Evolutionary conservation across 345 rosid species (phyloP).

Genomic region (Nasturtium officinale): DNA sequence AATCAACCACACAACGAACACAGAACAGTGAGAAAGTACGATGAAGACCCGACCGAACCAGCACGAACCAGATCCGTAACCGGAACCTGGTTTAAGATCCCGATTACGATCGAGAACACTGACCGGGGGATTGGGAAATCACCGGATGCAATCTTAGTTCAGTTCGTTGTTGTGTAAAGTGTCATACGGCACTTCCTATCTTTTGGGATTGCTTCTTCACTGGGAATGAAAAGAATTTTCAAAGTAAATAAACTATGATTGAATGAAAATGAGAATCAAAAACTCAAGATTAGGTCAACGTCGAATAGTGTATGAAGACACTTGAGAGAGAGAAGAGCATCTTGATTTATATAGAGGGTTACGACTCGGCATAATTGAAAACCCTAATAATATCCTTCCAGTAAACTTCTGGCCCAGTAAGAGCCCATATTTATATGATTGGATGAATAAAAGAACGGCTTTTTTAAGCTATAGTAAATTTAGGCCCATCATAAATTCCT

Average conservation of each 20-base stretch:
- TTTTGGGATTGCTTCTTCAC: conserved; percentile 54
- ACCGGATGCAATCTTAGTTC: conserved; percentile 23
- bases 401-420: no score
- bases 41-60: conserved; percentile 5
- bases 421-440: no score
- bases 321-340: no score
- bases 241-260: neutral
- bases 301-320: no score
- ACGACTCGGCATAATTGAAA: no score
- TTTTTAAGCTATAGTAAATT: no score
- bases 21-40: conserved; percentile 36
- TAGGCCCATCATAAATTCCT: no score
- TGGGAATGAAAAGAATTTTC: neutral
- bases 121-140: conserved; percentile 25
- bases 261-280: neutral
- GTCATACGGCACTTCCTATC: conserved; percentile 84
- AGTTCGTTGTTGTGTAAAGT: conserved; percentile 48
- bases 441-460: no score
- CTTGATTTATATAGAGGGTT: no score
- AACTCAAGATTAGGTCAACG: neutral
- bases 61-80: neutral
- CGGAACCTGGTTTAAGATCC: conserved; percentile 11
- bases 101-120: conserved; percentile 17
- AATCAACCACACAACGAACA: conserved; percentile 48
- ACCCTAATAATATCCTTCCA: no score